These are phyloP conservation scores for Condylostoma magnum DNA, from an alignment of 169 alveolate genomes.

Conservation along the genomic window DNA sequence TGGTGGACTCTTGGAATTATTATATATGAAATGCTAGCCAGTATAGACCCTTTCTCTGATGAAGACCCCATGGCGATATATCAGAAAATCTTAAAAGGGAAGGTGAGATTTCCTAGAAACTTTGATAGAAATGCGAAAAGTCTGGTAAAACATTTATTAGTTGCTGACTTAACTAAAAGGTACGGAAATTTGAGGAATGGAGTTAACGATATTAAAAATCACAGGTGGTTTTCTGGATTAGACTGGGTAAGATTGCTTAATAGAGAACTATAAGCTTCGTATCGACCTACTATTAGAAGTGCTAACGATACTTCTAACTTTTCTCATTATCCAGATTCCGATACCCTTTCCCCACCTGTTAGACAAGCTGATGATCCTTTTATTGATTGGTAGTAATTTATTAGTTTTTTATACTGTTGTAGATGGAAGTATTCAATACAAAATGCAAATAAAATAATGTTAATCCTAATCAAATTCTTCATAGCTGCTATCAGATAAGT, in stretches of 20 bases:
- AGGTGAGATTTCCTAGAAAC: slow-evolving; percentile 91
- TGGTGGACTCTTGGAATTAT: slow-evolving; percentile 86
- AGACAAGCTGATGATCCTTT: slow-evolving; percentile 73
- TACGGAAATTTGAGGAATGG: slow-evolving; percentile 85
- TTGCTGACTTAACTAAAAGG: slow-evolving; percentile 87
- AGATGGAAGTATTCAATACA: no score
- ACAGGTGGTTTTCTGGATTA: slow-evolving; percentile 78
- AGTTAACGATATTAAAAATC: slow-evolving; percentile 86
- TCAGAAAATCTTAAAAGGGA: slow-evolving; percentile 94
- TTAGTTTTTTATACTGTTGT: not conserved
- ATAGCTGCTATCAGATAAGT: no score
- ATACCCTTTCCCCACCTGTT: slow-evolving; percentile 55
- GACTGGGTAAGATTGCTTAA: slow-evolving; percentile 59
- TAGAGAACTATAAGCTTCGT: slow-evolving; percentile 53
- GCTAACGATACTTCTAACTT: slow-evolving; percentile 60
- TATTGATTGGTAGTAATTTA: slow-evolving; percentile 60
- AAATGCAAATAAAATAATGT: no score
- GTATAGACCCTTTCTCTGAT: slow-evolving; percentile 97
- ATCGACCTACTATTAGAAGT: slow-evolving; percentile 57
- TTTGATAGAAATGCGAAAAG: slow-evolving; percentile 88
- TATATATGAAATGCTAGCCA: slow-evolving; percentile 97
- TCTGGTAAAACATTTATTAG: slow-evolving; percentile 83
- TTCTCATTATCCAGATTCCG: slow-evolving; percentile 70
- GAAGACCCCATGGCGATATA: slow-evolving; percentile 97
- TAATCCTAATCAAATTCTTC: no score